A percentile compares a stretch with the other conserved stretches of the same genome.
Evolutionary conservation across 1,284 basidiomycete species (phyloP).

Genomic region (Agaricales sp.): DNA sequence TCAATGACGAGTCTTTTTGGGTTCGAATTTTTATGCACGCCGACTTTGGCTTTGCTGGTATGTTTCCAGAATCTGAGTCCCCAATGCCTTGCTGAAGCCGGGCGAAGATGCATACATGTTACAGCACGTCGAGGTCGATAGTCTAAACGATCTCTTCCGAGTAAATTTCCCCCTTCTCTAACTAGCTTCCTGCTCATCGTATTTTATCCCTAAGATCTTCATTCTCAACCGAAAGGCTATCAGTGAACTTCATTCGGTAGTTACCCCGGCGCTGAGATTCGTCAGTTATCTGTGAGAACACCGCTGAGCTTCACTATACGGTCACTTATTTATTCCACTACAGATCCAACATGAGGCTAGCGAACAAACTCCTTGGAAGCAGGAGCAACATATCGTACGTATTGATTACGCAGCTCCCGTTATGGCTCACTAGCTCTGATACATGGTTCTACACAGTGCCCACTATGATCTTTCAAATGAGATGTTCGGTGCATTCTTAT

Average conservation of each 20-base stretch:
- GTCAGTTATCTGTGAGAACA: conserved; percentile 14
- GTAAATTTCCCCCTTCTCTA: conserved; percentile 10
- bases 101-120: conserved; percentile 17
- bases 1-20: conserved; percentile 15
- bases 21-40: conserved; percentile 13
- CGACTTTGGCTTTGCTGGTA: conserved; percentile 17
- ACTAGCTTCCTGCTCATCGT: background rate
- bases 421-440: too few relatives aligned
- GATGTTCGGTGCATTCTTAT: conserved; percentile 27
- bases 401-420: too few relatives aligned
- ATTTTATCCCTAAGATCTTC: conserved; percentile 12
- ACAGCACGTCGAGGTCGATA: conserved; percentile 13
- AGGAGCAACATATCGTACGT: conserved; percentile 29
- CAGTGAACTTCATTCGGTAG: conserved; percentile 12
- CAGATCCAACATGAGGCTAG: conserved; percentile 24
- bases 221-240: conserved; percentile 14
- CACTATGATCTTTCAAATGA: conserved; percentile 39
- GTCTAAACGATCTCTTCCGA: conserved; percentile 13
- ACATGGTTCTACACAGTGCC: conserved; percentile 18
- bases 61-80: background rate
- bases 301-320: background rate
- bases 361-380: conserved; percentile 29
- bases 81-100: too few relatives aligned
- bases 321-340: background rate
- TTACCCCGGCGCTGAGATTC: conserved; percentile 12